Conservation (phyloP, 345 rosid species). For the Moricandia moricandioides region DNA sequence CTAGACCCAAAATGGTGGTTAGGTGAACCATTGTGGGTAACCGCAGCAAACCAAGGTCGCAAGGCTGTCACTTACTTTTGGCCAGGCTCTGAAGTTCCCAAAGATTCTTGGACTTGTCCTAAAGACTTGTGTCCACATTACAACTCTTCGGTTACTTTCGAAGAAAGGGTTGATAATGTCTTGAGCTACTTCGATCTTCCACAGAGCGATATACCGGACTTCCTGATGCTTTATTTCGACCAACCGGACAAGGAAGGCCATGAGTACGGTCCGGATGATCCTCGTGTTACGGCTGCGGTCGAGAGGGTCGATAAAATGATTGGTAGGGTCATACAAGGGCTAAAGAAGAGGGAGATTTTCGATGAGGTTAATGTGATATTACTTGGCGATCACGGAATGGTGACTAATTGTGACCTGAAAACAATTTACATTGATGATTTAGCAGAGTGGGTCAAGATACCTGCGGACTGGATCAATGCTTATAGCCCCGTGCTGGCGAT, state of each 20-base stretch:
- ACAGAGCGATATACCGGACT: constrained; percentile 51
- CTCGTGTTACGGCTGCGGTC: constrained; percentile 62
- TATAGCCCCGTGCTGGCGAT: constrained; percentile 71
- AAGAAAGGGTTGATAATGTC: constrained; percentile 71
- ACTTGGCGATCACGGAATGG: constrained; percentile 98
- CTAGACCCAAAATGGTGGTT: constrained; percentile 92
- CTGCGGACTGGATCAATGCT: constrained; percentile 57
- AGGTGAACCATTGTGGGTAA: constrained; percentile 90
- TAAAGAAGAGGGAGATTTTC: constrained; percentile 67
- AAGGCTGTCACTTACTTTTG: constrained; percentile 79
- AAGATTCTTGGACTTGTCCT: constrained; percentile 83
- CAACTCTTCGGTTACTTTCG: constrained; percentile 65
- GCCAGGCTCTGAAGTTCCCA: constrained; percentile 91
- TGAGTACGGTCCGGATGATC: constrained; percentile 84
- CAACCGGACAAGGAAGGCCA: constrained; percentile 92
- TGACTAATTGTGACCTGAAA: constrained; percentile 75
- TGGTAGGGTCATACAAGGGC: constrained; percentile 68
- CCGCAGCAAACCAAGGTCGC: constrained; percentile 69
- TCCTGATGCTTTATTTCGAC: constrained; percentile 77
- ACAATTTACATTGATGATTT: constrained; percentile 67
- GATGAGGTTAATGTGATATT: constrained; percentile 69
- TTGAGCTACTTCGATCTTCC: constrained; percentile 75
- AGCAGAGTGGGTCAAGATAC: constrained; percentile 63
- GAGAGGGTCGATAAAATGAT: constrained; percentile 60
- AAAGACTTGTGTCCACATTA: constrained; percentile 50